Percentiles rank a stretch among this genome's conserved stretches.
Evolutionary conservation across 257 asterid species (phyloP).

Genomic region (Solanum sitiens): DNA sequence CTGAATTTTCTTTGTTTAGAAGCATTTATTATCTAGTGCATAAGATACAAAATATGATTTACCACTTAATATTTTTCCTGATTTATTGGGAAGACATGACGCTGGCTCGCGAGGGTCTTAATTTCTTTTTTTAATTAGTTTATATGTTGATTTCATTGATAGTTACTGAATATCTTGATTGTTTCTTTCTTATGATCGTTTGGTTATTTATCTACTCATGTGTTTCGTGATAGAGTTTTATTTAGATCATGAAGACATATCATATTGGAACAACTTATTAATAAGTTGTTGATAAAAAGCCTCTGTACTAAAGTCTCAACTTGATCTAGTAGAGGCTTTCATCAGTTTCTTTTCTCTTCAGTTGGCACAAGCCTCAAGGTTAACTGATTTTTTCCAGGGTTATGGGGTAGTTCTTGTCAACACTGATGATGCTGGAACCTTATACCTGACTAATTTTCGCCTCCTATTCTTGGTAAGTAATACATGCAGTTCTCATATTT

Average conservation of each 20-base stretch:
- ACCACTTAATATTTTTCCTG: background rate
- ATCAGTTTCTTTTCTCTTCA: background rate
- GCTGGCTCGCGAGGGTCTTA: background rate
- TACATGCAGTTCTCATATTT: background rate
- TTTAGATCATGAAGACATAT: background rate
- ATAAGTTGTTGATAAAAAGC: background rate
- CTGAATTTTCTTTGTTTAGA: background rate
- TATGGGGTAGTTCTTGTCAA: slow-evolving; percentile 91
- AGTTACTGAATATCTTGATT: background rate
- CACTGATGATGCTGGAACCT: slow-evolving; percentile 84
- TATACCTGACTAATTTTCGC: slow-evolving; percentile 86
- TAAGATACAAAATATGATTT: background rate
- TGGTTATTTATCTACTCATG: background rate
- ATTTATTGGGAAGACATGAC: background rate
- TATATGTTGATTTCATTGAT: background rate
- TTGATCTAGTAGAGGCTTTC: background rate
- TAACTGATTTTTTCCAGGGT: slow-evolving; percentile 51
- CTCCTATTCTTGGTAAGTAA: slow-evolving; percentile 84
- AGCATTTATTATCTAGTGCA: background rate
- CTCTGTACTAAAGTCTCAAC: background rate
- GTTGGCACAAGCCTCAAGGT: background rate
- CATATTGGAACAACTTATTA: background rate
- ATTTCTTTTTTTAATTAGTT: background rate
- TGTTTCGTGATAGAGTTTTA: background rate
- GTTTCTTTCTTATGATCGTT: background rate